Evolutionary conservation across 2,329 filamentous ascomycete genomes (phyloP).

Genomic region (Epichloe gansuensis): DNA sequence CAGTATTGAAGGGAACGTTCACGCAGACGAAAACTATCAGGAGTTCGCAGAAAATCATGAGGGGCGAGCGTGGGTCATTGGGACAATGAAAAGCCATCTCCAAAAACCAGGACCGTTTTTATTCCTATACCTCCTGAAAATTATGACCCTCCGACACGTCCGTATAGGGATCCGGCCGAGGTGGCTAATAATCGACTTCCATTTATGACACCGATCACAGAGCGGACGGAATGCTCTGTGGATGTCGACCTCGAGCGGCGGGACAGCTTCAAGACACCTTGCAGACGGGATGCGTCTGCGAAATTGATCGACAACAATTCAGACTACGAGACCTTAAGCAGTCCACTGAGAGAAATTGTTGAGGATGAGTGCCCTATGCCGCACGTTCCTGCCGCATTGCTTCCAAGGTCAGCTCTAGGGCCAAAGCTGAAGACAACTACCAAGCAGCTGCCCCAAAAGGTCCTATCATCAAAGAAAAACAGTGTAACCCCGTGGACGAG

Average conservation of each 20-base stretch:
- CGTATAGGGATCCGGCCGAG: constrained; percentile 69
- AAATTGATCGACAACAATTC: constrained; percentile 20
- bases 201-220: constrained; percentile 98
- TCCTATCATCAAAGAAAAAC: constrained; percentile 66
- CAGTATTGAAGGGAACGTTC: not conserved
- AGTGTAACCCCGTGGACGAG: constrained; percentile 86
- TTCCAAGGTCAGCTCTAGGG: constrained; percentile 26
- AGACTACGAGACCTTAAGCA: constrained; percentile 43
- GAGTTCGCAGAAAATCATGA: constrained; percentile 22
- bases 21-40: not conserved
- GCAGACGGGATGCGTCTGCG: constrained; percentile 33
- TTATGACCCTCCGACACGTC: constrained; percentile 65
- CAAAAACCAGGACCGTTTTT: constrained; percentile 52
- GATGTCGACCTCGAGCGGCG: constrained; percentile 49
- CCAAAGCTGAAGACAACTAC: constrained; percentile 19
- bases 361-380: constrained; percentile 36
- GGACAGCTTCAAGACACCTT: constrained; percentile 67
- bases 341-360: constrained; percentile 57
- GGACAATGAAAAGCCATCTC: constrained; percentile 26
- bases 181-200: constrained; percentile 83
- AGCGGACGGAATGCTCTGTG: constrained; percentile 83
- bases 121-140: constrained; percentile 76
- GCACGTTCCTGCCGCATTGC: constrained; percentile 39
- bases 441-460: constrained; percentile 42
- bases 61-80: constrained; percentile 31